Percentiles rank a stretch among this genome's conserved stretches.
phyloP scores from a whole-genome alignment of 139 green algal genomes.

The Deuterostichococcus epilithicus region DNA sequence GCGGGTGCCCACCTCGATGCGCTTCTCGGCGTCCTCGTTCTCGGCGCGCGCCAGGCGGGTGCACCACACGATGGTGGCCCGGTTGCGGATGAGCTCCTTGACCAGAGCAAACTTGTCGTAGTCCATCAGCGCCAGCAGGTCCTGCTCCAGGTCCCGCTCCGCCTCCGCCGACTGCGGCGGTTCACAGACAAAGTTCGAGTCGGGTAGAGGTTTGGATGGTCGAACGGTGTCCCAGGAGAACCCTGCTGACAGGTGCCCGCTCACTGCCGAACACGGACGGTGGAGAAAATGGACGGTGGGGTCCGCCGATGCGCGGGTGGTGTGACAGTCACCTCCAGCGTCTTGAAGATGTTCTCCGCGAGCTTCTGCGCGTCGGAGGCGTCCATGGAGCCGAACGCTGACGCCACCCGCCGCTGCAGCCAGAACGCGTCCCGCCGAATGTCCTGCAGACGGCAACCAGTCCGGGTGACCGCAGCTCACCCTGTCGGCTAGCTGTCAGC shows the following conservation, averaged over 20 bases:
- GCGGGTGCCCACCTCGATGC: conserved; percentile 54
- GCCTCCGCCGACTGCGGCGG: not conserved
- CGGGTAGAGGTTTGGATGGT: too few relatives aligned
- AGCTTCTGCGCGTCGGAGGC: conserved; percentile 66
- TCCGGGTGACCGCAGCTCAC: conserved; percentile 21
- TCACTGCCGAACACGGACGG: conserved; percentile 26
- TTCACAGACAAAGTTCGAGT: not conserved
- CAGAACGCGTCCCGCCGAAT: conserved; percentile 94
- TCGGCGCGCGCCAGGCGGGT: conserved; percentile 78
- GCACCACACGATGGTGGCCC: conserved; percentile 93
- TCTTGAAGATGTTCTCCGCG: conserved; percentile 65
- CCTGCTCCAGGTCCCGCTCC: conserved; percentile 76
- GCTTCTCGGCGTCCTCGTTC: conserved; percentile 65
- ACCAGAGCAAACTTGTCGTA: conserved; percentile 96
- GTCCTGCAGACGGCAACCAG: conserved; percentile 40
- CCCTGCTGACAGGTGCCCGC: too few relatives aligned
- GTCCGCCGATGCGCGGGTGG: conserved; percentile 2
- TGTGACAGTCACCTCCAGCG: conserved; percentile 32
- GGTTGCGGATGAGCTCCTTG: conserved; percentile 91
- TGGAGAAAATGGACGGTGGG: too few relatives aligned
- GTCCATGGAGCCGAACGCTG: conserved; percentile 67
- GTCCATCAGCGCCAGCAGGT: conserved; percentile 85
- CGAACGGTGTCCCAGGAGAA: too few relatives aligned
- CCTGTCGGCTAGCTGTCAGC: too few relatives aligned
- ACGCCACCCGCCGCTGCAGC: conserved; percentile 88